Base-by-base conservation (phyloP, 2,329 filamentous ascomycete species). In the Diaporthe caulivora region DNA sequence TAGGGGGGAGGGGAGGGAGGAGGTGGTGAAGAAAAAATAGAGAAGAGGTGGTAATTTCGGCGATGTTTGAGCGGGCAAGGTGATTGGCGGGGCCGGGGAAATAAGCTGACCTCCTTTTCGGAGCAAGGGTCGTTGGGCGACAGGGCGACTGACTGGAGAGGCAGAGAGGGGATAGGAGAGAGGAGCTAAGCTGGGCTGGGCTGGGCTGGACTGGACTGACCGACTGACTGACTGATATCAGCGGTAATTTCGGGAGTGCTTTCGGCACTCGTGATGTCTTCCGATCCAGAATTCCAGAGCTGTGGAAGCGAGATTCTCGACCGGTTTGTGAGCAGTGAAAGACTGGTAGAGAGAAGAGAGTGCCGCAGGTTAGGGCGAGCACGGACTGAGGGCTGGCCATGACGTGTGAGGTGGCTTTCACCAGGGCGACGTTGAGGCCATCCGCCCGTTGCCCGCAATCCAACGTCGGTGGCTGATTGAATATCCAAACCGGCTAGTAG, bases 31-130 rank as follows among this genome's bases (percentile, higher is more conserved):
- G 11, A 55, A n/a, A 31, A 24, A 40, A 53, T 29, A 17, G 29
- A 34, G 31, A 47, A 24, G 44, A 34, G 31, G 62, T 47, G 26
- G 68, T 60, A 71, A 71, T 71, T 53, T 71, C 68, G 68, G 68
- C 51, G 53, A 47, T 37, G 40, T 70, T 71, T 44, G 68, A 34
- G 55, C 55, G 55, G 18, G 29, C 44, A 54, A 47, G 44, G 40
- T 62, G 54, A 71, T 71, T 71, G 68, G 68, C 68, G 68, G 68
- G 55, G 68, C n/a, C 17, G 47, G 68, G 68, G 68, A 71, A 71
- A 71, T 71, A 71, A 71, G 68, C 68, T 60, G 68, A 71, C 68
- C 68, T 71, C 68, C 68, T 71, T 71, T 71, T 58, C 34, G 31
- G 24, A 24, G 55, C 40, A 44, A 49, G 11, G 18, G 53, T 55